A percentile compares a stretch with the other conserved stretches of the same genome.
Evolutionary conservation across 805 yeast genomes (phyloP).

Genomic region (Ascoidea tarda): DNA sequence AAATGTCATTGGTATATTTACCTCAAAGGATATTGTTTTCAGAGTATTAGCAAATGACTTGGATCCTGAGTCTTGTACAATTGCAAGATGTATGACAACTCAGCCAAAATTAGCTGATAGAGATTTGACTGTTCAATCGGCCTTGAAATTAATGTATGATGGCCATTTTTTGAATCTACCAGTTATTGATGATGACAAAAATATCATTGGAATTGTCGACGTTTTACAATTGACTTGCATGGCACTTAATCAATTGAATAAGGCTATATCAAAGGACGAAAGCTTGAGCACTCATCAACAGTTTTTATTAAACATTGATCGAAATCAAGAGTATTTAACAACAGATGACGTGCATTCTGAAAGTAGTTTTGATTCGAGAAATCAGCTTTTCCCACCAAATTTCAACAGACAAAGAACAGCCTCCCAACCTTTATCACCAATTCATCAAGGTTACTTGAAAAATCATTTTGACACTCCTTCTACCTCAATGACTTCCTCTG

Average conservation of each 20-base stretch:
- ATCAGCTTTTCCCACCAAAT: not conserved
- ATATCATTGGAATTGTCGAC: conserved; percentile 26
- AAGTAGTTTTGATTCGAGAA: not conserved
- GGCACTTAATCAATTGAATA: conserved; percentile 22
- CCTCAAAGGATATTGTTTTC: conserved; percentile 30
- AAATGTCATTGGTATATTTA: conserved; percentile 29
- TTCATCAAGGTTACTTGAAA: too few species aligned
- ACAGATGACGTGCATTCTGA: not conserved
- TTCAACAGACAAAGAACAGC: not conserved
- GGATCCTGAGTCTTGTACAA: conserved; percentile 22
- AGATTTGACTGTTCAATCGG: conserved; percentile 24
- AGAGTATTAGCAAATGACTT: conserved; percentile 23
- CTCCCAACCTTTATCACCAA: not conserved
- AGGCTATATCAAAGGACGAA: conserved; percentile 11
- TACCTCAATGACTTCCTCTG: not conserved
- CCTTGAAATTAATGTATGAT: conserved; percentile 30
- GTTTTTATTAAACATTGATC: not conserved
- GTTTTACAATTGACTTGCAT: conserved; percentile 29
- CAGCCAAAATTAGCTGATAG: conserved; percentile 31
- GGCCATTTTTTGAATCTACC: conserved; percentile 32
- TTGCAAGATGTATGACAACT: conserved; percentile 29
- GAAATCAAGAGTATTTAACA: not conserved
- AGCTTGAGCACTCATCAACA: not conserved
- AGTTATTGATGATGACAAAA: conserved; percentile 17
- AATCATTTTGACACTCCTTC: not conserved